These are phyloP conservation scores for Xylaria sp. DNA, from an alignment of 2,329 filamentous ascomycete species.

Conservation along the genomic window DNA sequence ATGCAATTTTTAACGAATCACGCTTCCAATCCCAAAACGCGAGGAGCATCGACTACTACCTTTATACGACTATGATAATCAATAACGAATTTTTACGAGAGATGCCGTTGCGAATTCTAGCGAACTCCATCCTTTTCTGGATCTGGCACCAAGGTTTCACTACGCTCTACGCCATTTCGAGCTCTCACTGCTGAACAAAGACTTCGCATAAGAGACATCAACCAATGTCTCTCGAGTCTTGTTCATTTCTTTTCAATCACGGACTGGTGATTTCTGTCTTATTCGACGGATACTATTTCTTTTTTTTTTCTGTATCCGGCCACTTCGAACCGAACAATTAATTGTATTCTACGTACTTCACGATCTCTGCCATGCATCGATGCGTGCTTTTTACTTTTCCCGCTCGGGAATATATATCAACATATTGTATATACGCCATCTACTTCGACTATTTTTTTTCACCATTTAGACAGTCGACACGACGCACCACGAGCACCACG, in stretches of 20 bases:
- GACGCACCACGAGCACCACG: conserved; percentile 15
- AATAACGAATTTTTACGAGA: conserved; percentile 37
- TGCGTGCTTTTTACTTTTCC: conserved; percentile 9
- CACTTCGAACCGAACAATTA: conserved; percentile 19
- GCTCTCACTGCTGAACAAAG: conserved; percentile 14
- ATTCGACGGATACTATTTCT: not conserved
- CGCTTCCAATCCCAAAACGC: conserved; percentile 14
- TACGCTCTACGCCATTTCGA: conserved; percentile 26
- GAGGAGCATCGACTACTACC: conserved; percentile 12
- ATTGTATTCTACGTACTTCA: conserved; percentile 29
- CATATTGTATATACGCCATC: conserved; percentile 16
- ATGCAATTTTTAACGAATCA: conserved; percentile 28
- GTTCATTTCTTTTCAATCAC: not conserved
- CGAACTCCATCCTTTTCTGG: conserved; percentile 17
- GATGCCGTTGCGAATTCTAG: conserved; percentile 27
- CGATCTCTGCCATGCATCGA: conserved; percentile 14
- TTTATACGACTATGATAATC: conserved; percentile 37
- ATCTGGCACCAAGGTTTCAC: conserved; percentile 2
- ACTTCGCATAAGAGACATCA: conserved; percentile 4
- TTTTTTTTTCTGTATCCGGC: conserved; percentile 1
- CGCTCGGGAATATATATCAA: not conserved
- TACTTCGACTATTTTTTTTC: conserved; percentile 12
- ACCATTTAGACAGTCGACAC: conserved; percentile 22
- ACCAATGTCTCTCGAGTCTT: conserved; percentile 1
- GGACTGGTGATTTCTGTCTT: not conserved